Conservation (phyloP, 2,329 filamentous ascomycete species). For the Daldinia sp. region DNA sequence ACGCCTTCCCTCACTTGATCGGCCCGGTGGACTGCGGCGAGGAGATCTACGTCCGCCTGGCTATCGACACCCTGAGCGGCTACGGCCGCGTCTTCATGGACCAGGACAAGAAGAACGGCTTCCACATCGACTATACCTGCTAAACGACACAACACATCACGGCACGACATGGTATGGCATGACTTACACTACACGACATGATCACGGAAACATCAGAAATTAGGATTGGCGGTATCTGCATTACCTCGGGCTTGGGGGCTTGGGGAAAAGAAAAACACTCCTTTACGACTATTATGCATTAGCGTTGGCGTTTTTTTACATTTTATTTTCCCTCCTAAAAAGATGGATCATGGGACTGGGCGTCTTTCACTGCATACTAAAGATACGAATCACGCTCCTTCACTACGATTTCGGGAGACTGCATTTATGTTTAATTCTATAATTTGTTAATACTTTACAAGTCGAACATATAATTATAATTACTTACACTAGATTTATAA, state of each 20-base stretch:
- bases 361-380: no score
- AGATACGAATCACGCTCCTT: slow-evolving; percentile 4
- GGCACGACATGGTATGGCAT: background rate
- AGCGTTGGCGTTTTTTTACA: slow-evolving; percentile 15
- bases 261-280: background rate
- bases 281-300: slow-evolving; percentile 16
- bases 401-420: background rate
- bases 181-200: no score
- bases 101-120: slow-evolving; percentile 46
- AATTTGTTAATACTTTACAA: background rate
- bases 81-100: slow-evolving; percentile 44
- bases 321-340: background rate
- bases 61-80: slow-evolving; percentile 30
- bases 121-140: slow-evolving; percentile 38
- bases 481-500: background rate
- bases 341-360: no score
- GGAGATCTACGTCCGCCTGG: slow-evolving; percentile 43
- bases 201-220: background rate
- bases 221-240: background rate
- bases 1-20: slow-evolving; percentile 30
- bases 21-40: slow-evolving; percentile 42
- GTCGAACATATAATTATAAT: background rate
- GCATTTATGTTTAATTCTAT: background rate
- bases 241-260: background rate
- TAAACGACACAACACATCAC: slow-evolving; percentile 9